Conservation (phyloP, 2,329 filamentous ascomycete species). For the Paraconiothyrium sp. region DNA sequence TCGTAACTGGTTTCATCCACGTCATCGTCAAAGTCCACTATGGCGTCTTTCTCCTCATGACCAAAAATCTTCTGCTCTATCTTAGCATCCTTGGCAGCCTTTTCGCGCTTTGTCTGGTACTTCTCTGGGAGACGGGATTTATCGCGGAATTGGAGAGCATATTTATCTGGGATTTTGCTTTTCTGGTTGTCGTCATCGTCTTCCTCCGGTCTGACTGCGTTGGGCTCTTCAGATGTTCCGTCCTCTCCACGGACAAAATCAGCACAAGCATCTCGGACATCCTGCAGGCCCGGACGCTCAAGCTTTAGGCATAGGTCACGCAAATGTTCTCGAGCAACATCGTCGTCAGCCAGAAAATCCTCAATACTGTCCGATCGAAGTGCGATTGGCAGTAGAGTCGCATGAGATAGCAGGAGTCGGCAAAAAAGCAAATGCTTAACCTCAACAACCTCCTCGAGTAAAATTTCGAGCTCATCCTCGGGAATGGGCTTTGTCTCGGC, state of each 20-base stretch:
- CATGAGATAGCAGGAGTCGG: constrained; percentile 57
- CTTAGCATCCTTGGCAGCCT: constrained; percentile 31
- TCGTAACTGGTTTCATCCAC: constrained; percentile 44
- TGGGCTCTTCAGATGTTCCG: constrained; percentile 22
- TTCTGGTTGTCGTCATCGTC: constrained; percentile 2
- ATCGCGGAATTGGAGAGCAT: constrained; percentile 18
- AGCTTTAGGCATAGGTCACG: constrained; percentile 60
- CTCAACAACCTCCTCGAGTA: constrained; percentile 58
- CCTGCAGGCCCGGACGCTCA: constrained; percentile 59
- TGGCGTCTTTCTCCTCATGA: constrained; percentile 25
- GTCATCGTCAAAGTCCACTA: constrained; percentile 51
- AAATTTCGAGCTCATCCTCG: constrained; percentile 54
- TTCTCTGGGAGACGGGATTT: constrained; percentile 24
- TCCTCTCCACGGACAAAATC: constrained; percentile 56
- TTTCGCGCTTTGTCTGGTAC: constrained; percentile 47
- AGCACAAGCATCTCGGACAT: constrained; percentile 62
- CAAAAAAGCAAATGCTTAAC: constrained; percentile 62
- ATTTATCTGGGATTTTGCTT: constrained; percentile 18
- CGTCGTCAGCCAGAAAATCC: constrained; percentile 55
- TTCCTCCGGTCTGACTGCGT: constrained; percentile 13
- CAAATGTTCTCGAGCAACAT: constrained; percentile 55
- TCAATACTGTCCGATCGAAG: constrained; percentile 56
- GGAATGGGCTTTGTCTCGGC: constrained; percentile 51
- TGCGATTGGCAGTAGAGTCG: constrained; percentile 57
- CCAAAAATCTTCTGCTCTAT: constrained; percentile 8